These are phyloP conservation scores for Amoebophrya sp. DNA, from an alignment of 169 alveolate genomes.

Conservation along the genomic window DNA sequence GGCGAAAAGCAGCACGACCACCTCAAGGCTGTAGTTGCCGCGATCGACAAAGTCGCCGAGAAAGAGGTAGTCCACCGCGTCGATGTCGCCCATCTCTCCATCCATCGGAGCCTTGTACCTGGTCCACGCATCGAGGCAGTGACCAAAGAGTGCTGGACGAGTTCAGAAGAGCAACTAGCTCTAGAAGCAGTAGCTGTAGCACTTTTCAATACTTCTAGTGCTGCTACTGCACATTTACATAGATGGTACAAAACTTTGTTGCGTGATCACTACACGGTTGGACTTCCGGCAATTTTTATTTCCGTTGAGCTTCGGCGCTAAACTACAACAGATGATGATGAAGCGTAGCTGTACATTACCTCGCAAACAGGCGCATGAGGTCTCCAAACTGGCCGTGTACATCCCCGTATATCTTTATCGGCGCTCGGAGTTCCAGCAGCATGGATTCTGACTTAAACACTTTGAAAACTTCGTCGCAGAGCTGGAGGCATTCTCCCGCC, in stretches of 20 bases:
- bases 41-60: conserved; percentile 98
- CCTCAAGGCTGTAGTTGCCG: conserved; percentile 84
- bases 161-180: too few species aligned
- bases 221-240: too few species aligned
- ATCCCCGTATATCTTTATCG: conserved; percentile 92
- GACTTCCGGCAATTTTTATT: too few species aligned
- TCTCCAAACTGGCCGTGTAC: conserved; percentile 97
- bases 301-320: too few species aligned
- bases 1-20: neutral
- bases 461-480: neutral
- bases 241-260: too few species aligned
- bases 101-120: conserved; percentile 67
- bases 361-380: conserved; percentile 90
- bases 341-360: too few species aligned
- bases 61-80: conserved; percentile 88
- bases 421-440: conserved; percentile 48
- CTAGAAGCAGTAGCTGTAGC: too few species aligned
- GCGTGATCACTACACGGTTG: too few species aligned
- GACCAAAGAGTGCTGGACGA: too few species aligned
- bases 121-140: too few species aligned
- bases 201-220: too few species aligned
- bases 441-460: neutral
- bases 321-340: too few species aligned
- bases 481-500: neutral
- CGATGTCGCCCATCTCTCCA: conserved; percentile 83